These are phyloP conservation scores for Suillus subaureus DNA, from an alignment of 768 basidiomycete species.

Conservation along the genomic window DNA sequence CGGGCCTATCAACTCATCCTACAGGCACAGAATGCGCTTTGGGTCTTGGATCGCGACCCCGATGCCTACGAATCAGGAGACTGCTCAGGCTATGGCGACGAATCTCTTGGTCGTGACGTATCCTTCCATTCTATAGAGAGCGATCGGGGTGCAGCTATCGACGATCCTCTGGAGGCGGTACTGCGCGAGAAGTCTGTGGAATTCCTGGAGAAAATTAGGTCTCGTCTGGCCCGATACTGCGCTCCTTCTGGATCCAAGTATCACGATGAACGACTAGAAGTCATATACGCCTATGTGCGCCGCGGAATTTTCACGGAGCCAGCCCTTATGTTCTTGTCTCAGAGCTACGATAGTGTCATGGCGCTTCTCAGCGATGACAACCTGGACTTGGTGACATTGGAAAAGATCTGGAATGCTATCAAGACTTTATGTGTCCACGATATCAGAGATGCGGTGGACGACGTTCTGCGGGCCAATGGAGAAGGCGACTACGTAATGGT, in stretches of 20 bases:
- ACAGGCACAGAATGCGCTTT: conserved; percentile 35
- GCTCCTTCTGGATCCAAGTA: conserved; percentile 33
- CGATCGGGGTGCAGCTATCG: conserved; percentile 7
- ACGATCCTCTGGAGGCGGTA: conserved; percentile 37
- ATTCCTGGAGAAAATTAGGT: conserved; percentile 36
- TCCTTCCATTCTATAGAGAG: conserved; percentile 17
- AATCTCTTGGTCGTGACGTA: neutral
- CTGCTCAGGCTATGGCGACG: conserved; percentile 25
- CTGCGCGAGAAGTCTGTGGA: conserved; percentile 35
- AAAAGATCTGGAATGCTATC: conserved; percentile 38
- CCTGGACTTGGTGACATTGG: conserved; percentile 33
- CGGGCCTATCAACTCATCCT: conserved; percentile 40
- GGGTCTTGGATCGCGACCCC: conserved; percentile 35
- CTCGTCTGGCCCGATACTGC: conserved; percentile 36
- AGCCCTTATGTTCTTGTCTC: conserved; percentile 39
- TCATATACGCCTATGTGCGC: conserved; percentile 40
- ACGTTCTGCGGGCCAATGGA: conserved; percentile 30
- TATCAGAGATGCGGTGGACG: conserved; percentile 31
- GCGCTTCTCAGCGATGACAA: conserved; percentile 31
- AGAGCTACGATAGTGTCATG: conserved; percentile 33
- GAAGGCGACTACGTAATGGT: conserved; percentile 32
- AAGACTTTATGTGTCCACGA: conserved; percentile 31
- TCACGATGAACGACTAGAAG: conserved; percentile 34
- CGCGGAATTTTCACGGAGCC: conserved; percentile 40
- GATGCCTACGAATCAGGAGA: conserved; percentile 19